Conservation (phyloP, 495 filamentous ascomycete species). For the Daldinia caldariorum region DNA sequence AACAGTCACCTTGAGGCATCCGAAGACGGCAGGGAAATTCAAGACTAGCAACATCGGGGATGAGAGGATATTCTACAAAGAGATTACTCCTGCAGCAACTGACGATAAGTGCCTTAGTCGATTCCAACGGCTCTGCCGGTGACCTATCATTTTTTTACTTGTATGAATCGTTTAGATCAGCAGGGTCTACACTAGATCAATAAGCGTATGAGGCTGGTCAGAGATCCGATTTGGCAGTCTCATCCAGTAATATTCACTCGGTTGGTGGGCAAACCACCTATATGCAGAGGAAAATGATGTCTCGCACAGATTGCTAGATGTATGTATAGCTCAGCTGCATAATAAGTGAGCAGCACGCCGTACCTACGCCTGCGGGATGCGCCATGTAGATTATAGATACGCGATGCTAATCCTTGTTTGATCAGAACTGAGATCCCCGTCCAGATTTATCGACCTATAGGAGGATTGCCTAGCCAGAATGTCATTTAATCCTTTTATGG, state of each 20-base stretch:
- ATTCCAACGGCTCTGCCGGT: constrained; percentile 26
- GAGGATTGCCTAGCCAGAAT: background rate
- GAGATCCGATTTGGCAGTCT: constrained; percentile 35
- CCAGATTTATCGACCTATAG: background rate
- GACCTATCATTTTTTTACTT: constrained; percentile 33
- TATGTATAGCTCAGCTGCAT: constrained; percentile 20
- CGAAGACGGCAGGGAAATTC: constrained; percentile 2
- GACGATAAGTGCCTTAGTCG: constrained; percentile 16
- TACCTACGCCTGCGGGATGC: constrained; percentile 24
- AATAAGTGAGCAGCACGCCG: constrained; percentile 20
- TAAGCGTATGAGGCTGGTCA: constrained; percentile 18
- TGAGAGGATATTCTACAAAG: constrained; percentile 1
- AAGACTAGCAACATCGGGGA: constrained; percentile 18
- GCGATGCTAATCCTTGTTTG: constrained; percentile 23
- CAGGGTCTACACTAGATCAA: constrained; percentile 28
- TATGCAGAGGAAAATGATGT: constrained; percentile 40
- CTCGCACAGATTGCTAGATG: constrained; percentile 31
- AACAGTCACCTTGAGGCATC: constrained; percentile 16
- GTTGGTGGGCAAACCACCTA: constrained; percentile 30
- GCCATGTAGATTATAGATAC: constrained; percentile 40
- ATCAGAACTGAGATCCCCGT: constrained; percentile 14
- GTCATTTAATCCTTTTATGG: background rate
- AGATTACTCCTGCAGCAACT: background rate
- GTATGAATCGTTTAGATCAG: constrained; percentile 25
- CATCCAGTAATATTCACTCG: constrained; percentile 15